Percentiles rank a stretch among this genome's conserved stretches.
Evolutionary conservation across 768 basidiomycete species (phyloP).

Genomic region (Xerocomellus dryophilus): DNA sequence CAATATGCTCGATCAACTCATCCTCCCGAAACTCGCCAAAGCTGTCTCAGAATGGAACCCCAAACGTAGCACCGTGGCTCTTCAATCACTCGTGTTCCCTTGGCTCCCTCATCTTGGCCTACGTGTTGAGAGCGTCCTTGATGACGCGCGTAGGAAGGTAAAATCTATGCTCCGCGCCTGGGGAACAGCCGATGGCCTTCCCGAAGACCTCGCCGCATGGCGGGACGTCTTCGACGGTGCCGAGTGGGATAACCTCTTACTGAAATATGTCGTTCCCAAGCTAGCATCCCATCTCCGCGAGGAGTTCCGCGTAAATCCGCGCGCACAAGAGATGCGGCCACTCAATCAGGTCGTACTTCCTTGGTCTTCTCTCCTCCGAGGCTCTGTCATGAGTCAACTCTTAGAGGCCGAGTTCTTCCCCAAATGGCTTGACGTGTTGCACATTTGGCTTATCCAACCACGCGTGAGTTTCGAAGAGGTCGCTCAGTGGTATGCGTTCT

Average conservation of each 20-base stretch:
- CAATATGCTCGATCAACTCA: slow-evolving; percentile 93
- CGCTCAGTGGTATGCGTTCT: slow-evolving; percentile 87
- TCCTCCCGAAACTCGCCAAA: slow-evolving; percentile 87
- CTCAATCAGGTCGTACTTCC: slow-evolving; percentile 64
- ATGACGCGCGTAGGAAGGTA: slow-evolving; percentile 83
- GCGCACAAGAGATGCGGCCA: slow-evolving; percentile 83
- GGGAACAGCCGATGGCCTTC: slow-evolving; percentile 68
- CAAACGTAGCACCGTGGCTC: slow-evolving; percentile 50
- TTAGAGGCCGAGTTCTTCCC: slow-evolving; percentile 94
- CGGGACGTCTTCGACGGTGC: slow-evolving; percentile 73
- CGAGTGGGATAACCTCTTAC: slow-evolving; percentile 90
- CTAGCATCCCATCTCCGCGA: slow-evolving; percentile 78
- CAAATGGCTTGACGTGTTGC: slow-evolving; percentile 90
- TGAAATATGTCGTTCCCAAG: slow-evolving; percentile 91
- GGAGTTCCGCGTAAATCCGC: slow-evolving; percentile 87
- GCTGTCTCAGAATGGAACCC: slow-evolving; percentile 83
- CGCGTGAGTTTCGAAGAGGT: slow-evolving; percentile 88
- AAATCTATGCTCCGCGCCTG: slow-evolving; percentile 76
- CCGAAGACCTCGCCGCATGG: slow-evolving; percentile 78
- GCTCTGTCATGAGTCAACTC: slow-evolving; percentile 76
- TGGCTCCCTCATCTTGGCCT: slow-evolving; percentile 91
- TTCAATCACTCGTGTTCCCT: slow-evolving; percentile 87
- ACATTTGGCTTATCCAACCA: slow-evolving; percentile 91
- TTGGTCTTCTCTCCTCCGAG: slow-evolving; percentile 74
- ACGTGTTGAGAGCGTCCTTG: slow-evolving; percentile 79